A percentile compares a stretch with the other conserved stretches of the same genome.
These are phyloP conservation scores for Chaetomiaceae sp. DNA, from an alignment of 2,329 filamentous ascomycete species.

Conservation along the genomic window DNA sequence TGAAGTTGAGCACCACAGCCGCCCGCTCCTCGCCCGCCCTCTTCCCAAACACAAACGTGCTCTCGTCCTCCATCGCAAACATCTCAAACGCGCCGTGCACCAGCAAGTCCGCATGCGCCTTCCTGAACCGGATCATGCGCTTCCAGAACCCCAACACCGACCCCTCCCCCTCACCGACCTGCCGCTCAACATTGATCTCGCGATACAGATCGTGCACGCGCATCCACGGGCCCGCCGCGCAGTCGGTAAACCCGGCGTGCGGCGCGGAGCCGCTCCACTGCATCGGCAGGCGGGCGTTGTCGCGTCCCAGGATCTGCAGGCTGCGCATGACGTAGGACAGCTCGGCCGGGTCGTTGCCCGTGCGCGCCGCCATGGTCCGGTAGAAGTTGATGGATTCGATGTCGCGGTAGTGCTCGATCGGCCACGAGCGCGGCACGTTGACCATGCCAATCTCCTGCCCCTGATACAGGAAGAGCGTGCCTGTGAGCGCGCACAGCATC, in stretches of 20 bases:
- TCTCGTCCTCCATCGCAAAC: constrained; percentile 41
- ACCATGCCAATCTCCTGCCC: constrained; percentile 56
- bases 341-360: constrained; percentile 29
- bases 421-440: constrained; percentile 45
- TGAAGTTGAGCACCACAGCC: constrained; percentile 40
- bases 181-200: constrained; percentile 49
- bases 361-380: constrained; percentile 21
- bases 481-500: constrained; percentile 41
- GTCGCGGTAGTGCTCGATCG: constrained; percentile 42
- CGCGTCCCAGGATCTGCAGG: constrained; percentile 54
- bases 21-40: constrained; percentile 19
- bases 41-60: constrained; percentile 42
- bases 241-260: constrained; percentile 56
- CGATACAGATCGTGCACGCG: constrained; percentile 51
- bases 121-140: constrained; percentile 46
- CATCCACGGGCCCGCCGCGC: constrained; percentile 50
- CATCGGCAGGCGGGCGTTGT: constrained; percentile 63
- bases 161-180: constrained; percentile 33
- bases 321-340: constrained; percentile 43
- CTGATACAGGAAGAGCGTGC: constrained; percentile 54
- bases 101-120: constrained; percentile 51
- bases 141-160: constrained; percentile 58
- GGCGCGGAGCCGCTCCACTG: constrained; percentile 50
- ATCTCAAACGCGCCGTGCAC: constrained; percentile 54
- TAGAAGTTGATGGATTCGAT: constrained; percentile 46